Evolutionary conservation across 805 yeast species (phyloP), one percentile per base, ranked within the genome.

Genomic region (Yamadazyma akitaensis): DNA sequence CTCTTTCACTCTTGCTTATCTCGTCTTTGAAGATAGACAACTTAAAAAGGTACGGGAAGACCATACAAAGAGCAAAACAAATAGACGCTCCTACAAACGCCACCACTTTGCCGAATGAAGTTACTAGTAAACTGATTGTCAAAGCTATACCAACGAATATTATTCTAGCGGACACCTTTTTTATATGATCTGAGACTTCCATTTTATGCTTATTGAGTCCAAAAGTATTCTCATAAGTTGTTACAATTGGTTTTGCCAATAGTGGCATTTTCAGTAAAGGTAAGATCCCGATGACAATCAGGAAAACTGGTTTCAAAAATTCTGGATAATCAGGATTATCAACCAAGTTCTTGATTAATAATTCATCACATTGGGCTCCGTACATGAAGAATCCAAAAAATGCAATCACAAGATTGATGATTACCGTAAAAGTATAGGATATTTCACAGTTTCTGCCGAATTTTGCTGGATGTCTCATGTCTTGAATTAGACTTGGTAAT

Each of bases 311-410:
- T 31, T 60, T 62, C 30, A 85, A 73, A 62, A 80, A 77, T 12
- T 61, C 55, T 1, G 96, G 95, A 59, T 85, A 89, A 0, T 88
- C 87, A 4, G 68, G 56, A 3, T 86, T 84, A 11, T 72, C 58
- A 63, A 90, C 72, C 37, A 90, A 72, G 48, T 85, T 86, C 58
- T 86, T 85, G 2, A 96, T 87, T 48, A 91, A 75, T 49, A 88
- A 90, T 58, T 88, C 92, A 40, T 77, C 61, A 25, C 87, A 82
- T 6, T 61, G 60, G 8, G 66, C 64, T 32, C 97, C 96, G 70
- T 84, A 89, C 96, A 90, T 90, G 37, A 88, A 67, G 56, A 80
- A 81, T 1, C 94, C 94, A 32, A 82, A 58, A 1, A 79, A 56
- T 0, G 85, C 88, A 79, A 85, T 80, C 13, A 76, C 51, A 40